Base-by-base conservation (phyloP, 768 basidiomycete species). In the Mycena floridula region DNA sequence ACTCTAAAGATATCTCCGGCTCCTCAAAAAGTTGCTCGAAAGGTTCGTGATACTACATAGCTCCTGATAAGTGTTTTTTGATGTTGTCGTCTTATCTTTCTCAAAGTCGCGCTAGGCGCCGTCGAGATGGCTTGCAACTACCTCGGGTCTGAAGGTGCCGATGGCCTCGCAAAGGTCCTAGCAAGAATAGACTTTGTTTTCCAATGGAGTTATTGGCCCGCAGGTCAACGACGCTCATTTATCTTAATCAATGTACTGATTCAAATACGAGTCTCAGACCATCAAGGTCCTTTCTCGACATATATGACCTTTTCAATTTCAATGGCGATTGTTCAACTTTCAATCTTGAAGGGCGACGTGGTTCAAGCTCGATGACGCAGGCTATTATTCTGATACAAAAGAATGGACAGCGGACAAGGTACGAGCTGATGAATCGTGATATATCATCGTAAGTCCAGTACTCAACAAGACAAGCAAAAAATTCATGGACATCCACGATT, bases 301-400 rank as follows among this genome's bases (percentile, higher is more conserved):
- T 74, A 74, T 53, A 76, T 76, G 73, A 60, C 72, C 23, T 69
- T 69, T n/a, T n/a, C n/a, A n/a, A n/a, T 11, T 76, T 74, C 56
- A 62, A 63, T 43, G 70, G 67, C 20, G 65, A 68, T 43, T 76
- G 74, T 45, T 54, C 66, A 7, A 59, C 50, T 3, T 69, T 48
- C 48, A 51, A 18, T 65, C 69, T 26, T 62, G 63, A 44, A 50
- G 56, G 35, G 70, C 68, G 15, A 57, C 59, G 43, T 75, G 72
- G 74, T 75, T 75, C 63, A 76, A 75, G 53, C 44, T 76, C 42
- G 71, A 75, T 53, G 69, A 68, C 11, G 62, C 24, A 26, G 73
- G 74, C 36, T 73, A 72, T 51, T 62, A 69, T 48, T 50, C 63
- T 24, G 48, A 59, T 18, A 62, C 47, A 20, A 58, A 59, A 36